Percentiles rank a stretch among this genome's conserved stretches.
phyloP scores from a whole-genome alignment of 768 basidiomycete genomes.

The Pisolithus albus region DNA sequence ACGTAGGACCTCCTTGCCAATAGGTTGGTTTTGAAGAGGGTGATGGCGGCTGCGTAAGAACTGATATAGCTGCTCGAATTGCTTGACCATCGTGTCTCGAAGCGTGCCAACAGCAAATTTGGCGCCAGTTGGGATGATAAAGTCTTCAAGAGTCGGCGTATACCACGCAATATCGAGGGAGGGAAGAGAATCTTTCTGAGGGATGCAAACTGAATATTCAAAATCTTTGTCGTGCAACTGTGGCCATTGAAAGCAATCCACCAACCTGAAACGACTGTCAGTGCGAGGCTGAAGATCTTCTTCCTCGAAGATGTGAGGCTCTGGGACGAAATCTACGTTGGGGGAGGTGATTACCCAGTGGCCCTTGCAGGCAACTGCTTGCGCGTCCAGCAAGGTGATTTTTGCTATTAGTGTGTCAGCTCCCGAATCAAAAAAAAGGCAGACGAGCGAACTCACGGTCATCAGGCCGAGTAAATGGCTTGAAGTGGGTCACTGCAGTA shows the following conservation, averaged over 20 bases:
- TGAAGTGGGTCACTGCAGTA: no score
- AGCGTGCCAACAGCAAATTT: no score
- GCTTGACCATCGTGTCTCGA: no score
- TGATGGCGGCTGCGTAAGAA: no score
- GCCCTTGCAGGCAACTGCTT: not conserved
- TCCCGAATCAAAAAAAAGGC: not conserved
- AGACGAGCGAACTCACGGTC: not conserved
- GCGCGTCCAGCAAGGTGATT: not conserved
- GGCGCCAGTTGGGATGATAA: no score
- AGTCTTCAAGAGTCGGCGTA: no score
- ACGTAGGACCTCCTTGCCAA: no score
- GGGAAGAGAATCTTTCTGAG: not conserved
- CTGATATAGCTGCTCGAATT: no score
- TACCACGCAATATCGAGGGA: no score
- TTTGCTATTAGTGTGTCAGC: not conserved
- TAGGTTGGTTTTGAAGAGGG: no score
- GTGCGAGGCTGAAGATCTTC: not conserved
- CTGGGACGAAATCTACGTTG: constrained; percentile 3
- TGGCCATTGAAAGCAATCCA: constrained; percentile 3
- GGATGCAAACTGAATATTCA: constrained; percentile 1
- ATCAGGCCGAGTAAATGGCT: not conserved
- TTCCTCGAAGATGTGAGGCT: constrained; percentile 1
- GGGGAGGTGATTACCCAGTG: constrained; percentile 1
- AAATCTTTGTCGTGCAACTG: not conserved
- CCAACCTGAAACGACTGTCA: not conserved